Conservation (phyloP, 495 filamentous ascomycete genomes). For the Talaromyces stipitatus region DNA sequence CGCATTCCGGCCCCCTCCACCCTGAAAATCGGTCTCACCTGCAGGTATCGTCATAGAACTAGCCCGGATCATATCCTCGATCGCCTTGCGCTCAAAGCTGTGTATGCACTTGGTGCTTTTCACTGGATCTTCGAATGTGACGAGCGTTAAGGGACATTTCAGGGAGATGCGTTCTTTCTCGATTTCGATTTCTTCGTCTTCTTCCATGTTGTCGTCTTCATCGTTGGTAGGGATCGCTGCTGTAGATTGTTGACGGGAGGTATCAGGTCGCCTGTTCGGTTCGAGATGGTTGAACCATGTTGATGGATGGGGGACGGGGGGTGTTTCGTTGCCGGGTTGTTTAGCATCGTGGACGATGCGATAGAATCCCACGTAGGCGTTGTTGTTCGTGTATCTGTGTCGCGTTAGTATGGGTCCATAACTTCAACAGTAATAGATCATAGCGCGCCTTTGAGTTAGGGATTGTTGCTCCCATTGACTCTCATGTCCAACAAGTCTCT, state of each 20-base stretch:
- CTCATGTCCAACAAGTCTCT: constrained; percentile 16
- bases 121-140: constrained; percentile 60
- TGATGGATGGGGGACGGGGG: constrained; percentile 56
- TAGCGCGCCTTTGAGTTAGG: constrained; percentile 28
- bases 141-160: constrained; percentile 76
- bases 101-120: constrained; percentile 76
- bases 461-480: constrained; percentile 27
- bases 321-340: constrained; percentile 53
- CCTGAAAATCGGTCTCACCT: constrained; percentile 6
- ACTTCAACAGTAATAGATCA: neutral
- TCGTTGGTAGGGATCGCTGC: neutral
- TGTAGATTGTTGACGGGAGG: constrained; percentile 1
- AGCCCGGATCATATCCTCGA: constrained; percentile 52
- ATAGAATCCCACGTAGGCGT: constrained; percentile 74
- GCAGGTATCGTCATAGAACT: constrained; percentile 21
- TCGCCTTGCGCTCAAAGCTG: constrained; percentile 70
- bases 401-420: neutral
- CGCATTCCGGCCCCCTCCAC: constrained; percentile 13
- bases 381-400: constrained; percentile 60
- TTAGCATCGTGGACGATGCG: constrained; percentile 68
- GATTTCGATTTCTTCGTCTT: constrained; percentile 64
- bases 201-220: constrained; percentile 13
- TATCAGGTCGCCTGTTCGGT: constrained; percentile 17
- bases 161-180: constrained; percentile 60
- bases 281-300: constrained; percentile 63